Evolutionary conservation across 345 rosid species (phyloP), one percentile per base, ranked within the genome.

Genomic region (Eucalyptus fibrosa): DNA sequence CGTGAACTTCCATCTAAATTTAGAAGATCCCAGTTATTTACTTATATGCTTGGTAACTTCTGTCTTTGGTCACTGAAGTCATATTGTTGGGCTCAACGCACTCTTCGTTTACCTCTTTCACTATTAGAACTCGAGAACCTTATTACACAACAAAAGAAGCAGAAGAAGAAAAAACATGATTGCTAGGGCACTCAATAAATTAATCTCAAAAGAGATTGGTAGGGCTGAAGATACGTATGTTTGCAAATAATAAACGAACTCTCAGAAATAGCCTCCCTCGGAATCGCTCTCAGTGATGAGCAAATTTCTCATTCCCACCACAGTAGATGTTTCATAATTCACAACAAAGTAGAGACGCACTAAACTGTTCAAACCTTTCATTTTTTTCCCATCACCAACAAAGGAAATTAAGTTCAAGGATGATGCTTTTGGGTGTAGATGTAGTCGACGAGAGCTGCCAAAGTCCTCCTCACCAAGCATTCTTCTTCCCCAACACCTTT

Each of bases 381-480:
- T 3, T 6, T 19, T 32, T 69, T 34, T 42, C 1, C 15, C 47
- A 37, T 37, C 47, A 10, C 9, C 28, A 21, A 77, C 83, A 17
- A 42, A 55, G 28, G 17, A 53, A 26, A 47, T 34, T 50, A 86
- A 50, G 37, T 51, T 86, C 88, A 47, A 50, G 47, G 50, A 90
- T 91, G 89, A 34, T 93, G 94, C 53, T 93, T 91, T 3, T 90
- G 94, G 77, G 95, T 94, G 88, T 93, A 95, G 86, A 95, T 93
- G 44, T 95, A 95, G 88, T 95, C 96, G 51, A 88, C 42, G 92
- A 94, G 95, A 42, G 95, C 93, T 30, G 92, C 94, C 65, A 94
- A 93, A 87, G 96, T 90, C 89, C 95, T 93, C 89, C 93, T 92
- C 88, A 89, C 88, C 92, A 94, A 72, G 83, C 97, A 95, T 87